Percentiles rank a stretch among this genome's conserved stretches.
phyloP scores from a whole-genome alignment of 345 rosid species.

The Populus simonii region DNA sequence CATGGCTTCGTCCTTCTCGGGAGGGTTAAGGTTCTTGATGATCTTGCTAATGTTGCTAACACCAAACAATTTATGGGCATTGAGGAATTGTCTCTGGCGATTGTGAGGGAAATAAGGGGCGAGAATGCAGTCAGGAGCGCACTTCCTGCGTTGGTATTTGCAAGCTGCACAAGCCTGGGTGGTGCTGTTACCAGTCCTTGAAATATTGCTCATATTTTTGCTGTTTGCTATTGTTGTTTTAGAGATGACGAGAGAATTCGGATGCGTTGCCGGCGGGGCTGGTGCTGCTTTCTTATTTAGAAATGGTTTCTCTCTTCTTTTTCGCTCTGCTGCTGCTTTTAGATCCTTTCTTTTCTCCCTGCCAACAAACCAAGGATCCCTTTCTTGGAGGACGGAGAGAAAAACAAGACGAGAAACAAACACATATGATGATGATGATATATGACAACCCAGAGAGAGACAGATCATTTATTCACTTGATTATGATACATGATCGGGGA shows the following conservation, averaged over 20 bases:
- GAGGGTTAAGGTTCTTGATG: slow-evolving; percentile 57
- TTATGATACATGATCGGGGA: too few species aligned
- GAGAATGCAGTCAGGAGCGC: slow-evolving; percentile 88
- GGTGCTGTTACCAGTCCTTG: slow-evolving; percentile 20
- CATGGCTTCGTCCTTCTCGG: slow-evolving; percentile 82
- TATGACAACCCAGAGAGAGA: background rate
- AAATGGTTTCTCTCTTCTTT: background rate
- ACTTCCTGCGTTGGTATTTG: slow-evolving; percentile 91
- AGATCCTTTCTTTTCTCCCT: slow-evolving; percentile 1
- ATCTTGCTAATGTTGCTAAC: slow-evolving; percentile 87
- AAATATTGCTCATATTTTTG: slow-evolving; percentile 1
- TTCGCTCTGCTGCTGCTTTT: slow-evolving; percentile 12
- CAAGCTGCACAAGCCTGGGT: slow-evolving; percentile 83
- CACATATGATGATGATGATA: background rate
- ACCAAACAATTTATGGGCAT: slow-evolving; percentile 90
- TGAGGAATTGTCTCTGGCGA: slow-evolving; percentile 78
- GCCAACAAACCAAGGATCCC: slow-evolving; percentile 12
- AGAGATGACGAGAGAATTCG: slow-evolving; percentile 8
- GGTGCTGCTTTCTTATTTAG: slow-evolving; percentile 10
- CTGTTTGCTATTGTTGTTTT: background rate
- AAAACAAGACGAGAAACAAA: slow-evolving; percentile 14
- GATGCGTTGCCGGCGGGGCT: slow-evolving; percentile 25
- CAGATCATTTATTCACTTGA: too few species aligned
- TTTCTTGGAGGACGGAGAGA: slow-evolving; percentile 22
- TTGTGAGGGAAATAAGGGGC: slow-evolving; percentile 96